Evolutionary conservation across 768 basidiomycete genomes (phyloP), one percentile per base, ranked within the genome.

Genomic region (Russula virescens): DNA sequence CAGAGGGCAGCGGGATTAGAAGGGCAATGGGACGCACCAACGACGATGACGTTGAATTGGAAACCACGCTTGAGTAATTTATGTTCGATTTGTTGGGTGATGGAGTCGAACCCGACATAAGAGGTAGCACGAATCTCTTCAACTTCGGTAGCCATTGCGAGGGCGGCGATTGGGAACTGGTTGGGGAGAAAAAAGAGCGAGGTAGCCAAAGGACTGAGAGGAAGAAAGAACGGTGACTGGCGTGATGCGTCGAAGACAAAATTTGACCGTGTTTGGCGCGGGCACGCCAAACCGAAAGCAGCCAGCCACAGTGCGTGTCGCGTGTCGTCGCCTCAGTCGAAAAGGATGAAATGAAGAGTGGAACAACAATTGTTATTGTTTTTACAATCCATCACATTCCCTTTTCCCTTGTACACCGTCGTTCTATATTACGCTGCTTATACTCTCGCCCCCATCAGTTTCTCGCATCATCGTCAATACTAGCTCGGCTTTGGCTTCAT

Each of bases 21-120:
- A 42, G 54, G 51, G 51, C 42, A 50, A 50, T 61, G 52, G 49
- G 55, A 83, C 88, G 70, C 68, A 95, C 95, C 96, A 69, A 89
- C 96, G 65, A 93, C 89, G 72, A 98, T 98, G 64, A 97, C 90
- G 72, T 98, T 98, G 85, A 98, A 98, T 81, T 98, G 93, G 82
- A 98, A 98, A 64, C 96, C 96, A 66, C 96, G 87, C 79, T 98
- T 98, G 79, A 98, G 84, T 67, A 98, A 88, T 83, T 98, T 98
- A 83, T 95, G 91, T 81, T 99, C 96, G 69, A 98, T 98, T 77
- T 98, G 96, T 71, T 87, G 85, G 62, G 94, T 96, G 75, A 98
- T 97, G 68, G 89, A 87, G 82, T 98, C 95, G 79, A 98, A 98
- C 72, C 95, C 95, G 75, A 98, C 95, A 74, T 98, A 96, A 51